Percentiles rank a stretch among this genome's conserved stretches.
Evolutionary conservation across 257 asterid genomes (phyloP).

Genomic region (Solanum phureja): DNA sequence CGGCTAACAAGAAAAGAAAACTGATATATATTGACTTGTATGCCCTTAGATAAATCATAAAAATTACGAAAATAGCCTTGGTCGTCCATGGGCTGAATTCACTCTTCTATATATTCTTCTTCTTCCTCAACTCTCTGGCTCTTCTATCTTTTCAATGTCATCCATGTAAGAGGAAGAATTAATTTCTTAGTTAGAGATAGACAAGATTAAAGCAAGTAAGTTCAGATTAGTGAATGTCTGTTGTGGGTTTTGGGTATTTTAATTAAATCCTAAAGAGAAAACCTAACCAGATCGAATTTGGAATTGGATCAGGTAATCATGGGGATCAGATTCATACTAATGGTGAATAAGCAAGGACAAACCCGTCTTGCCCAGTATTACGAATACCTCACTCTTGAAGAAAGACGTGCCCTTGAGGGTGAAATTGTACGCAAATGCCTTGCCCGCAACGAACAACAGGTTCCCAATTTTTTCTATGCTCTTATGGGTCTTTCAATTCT

Average conservation of each 20-base stretch:
- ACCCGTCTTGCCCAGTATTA: conserved; percentile 94
- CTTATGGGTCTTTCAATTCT: not conserved
- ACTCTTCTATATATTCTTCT: too few species aligned
- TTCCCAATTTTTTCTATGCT: not conserved
- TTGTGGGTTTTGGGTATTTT: not conserved
- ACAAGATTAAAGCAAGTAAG: too few species aligned
- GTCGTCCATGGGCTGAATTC: too few species aligned
- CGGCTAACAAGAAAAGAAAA: too few species aligned
- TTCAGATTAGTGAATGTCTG: too few species aligned
- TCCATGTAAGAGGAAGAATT: too few species aligned
- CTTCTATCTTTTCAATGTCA: too few species aligned
- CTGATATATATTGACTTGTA: too few species aligned
- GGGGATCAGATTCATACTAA: conserved; percentile 90
- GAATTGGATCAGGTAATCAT: conserved; percentile 11
- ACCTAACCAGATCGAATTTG: not conserved
- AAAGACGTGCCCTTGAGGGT: conserved; percentile 96
- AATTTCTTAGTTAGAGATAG: too few species aligned
- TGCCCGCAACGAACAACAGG: conserved; percentile 34
- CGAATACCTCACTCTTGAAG: conserved; percentile 82
- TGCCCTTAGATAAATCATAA: too few species aligned
- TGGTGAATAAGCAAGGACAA: conserved; percentile 99
- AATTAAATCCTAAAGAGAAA: not conserved
- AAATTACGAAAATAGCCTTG: too few species aligned
- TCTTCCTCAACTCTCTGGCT: too few species aligned
- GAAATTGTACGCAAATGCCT: conserved; percentile 99